Base-by-base conservation (phyloP, 2,329 filamentous ascomycete genomes). In the Penicillium expansum region DNA sequence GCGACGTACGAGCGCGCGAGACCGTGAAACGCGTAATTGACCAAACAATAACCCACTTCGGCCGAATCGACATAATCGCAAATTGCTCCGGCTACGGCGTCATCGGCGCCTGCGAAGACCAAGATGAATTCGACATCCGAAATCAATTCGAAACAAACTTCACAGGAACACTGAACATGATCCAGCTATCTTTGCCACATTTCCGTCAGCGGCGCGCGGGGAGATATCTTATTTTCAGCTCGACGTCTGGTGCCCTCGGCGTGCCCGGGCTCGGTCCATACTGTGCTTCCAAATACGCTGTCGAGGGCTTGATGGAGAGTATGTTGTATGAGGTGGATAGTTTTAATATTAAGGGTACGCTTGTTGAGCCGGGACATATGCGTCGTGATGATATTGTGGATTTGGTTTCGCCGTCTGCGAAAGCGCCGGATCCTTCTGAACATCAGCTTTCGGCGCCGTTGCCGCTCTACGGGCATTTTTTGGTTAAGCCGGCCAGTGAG, bases 71-170 rank as follows among this genome's bases (percentile, higher is more conserved):
- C 71, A 85, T 96, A 50, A 88, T 97, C 56, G 92, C 89, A 66
- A 97, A 96, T 74, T 96, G 92, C 76, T 92, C 91, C 13, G 93
- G 93, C 16, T 97, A 96, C 76, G 93, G 92, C 52, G 92, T 99
- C 52, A 96, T 97, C 65, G 93, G 91, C 29, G 88, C 93, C 1
- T 97, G 92, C 75, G 94, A 97, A 76, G 94, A 97, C 76, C 94
- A 97, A 77, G 92, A 97, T 73, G 91, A 96, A 71, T 88, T 92
- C 73, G 94, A 97, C 71, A 84, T 97, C 65, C 89, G 92, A 57
- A 93, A 96, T 69, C 94, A 97, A 74, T 97, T 97, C 76, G 91
- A 95, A 79, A 97, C 92, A 22, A 99, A 99, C 75, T 96, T 97
- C 75, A 93, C 96, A 81, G 94, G 94, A 52, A 95, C 92, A 0